phyloP scores from a whole-genome alignment of 2,329 filamentous ascomycete species.

The Cryoendolithus antarcticus region DNA sequence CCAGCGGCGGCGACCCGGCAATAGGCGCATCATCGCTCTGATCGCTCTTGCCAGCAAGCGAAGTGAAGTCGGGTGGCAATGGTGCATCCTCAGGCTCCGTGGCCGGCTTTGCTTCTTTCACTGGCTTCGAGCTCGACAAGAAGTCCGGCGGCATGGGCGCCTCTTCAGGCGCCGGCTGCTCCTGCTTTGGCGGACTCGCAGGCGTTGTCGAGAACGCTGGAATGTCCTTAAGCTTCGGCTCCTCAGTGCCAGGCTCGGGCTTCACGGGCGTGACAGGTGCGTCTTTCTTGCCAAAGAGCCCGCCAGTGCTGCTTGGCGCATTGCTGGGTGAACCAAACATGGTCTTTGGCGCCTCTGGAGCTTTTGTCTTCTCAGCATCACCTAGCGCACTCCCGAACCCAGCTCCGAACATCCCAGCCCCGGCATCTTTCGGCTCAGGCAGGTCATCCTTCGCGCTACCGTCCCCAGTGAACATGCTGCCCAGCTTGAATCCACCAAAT shows the following conservation, averaged over 20 bases:
- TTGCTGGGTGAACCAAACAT: too few relatives aligned
- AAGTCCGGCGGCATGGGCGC: constrained; percentile 34
- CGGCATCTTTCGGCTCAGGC: constrained; percentile 31
- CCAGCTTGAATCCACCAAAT: constrained; percentile 49
- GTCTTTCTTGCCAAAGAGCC: constrained; percentile 6
- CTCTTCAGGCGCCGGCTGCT: constrained; percentile 8
- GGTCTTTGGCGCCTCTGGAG: too few relatives aligned
- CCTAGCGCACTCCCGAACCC: constrained; percentile 20
- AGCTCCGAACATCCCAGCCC: constrained; percentile 20
- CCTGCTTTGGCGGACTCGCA: constrained; percentile 13
- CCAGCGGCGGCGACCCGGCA: constrained; percentile 36
- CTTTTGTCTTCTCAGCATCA: constrained; percentile 2
- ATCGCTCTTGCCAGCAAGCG: constrained; percentile 14
- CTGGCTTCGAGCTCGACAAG: constrained; percentile 12
- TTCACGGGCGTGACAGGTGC: constrained; percentile 27
- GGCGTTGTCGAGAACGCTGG: constrained; percentile 27
- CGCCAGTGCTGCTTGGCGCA: constrained; percentile 12
- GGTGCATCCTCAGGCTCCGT: constrained; percentile 23
- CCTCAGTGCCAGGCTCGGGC: constrained; percentile 23
- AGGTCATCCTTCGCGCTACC: constrained; percentile 48
- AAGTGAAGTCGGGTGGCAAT: constrained; percentile 29
- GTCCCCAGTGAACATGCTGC: constrained; percentile 55
- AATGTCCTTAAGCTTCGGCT: constrained; percentile 22
- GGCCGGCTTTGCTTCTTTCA: constrained; percentile 10
- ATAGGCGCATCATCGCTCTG: constrained; percentile 29